Conservation (phyloP, 306 rosid species). For the Leucaena leucocephala region DNA sequence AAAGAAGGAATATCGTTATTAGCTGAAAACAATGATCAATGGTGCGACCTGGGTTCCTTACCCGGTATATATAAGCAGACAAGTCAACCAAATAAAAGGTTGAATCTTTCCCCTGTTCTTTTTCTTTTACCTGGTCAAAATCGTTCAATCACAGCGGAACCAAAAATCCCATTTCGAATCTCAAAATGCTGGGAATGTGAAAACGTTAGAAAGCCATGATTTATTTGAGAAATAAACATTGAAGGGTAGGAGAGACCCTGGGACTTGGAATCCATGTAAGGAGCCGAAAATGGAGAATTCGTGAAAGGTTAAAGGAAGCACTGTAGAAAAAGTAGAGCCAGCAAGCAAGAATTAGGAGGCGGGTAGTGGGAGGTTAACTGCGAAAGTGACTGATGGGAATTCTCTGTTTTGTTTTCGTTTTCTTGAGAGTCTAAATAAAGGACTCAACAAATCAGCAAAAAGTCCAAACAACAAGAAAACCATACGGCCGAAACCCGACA, state of each 20-base stretch:
- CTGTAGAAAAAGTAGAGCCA: background rate
- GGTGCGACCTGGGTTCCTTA: conserved; percentile 24
- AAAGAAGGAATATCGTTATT: background rate
- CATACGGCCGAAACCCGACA: background rate
- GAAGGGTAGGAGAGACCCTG: conserved; percentile 11
- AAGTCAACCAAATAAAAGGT: background rate
- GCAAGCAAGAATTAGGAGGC: background rate
- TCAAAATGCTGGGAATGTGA: conserved; percentile 19
- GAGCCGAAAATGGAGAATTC: background rate
- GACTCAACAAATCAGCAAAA: background rate
- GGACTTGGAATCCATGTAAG: conserved; percentile 34
- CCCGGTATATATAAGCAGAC: background rate
- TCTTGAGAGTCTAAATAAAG: background rate
- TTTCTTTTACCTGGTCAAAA: background rate
- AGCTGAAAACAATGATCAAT: conserved; percentile 13
- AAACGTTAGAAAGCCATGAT: conserved; percentile 7
- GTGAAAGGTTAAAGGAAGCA: conserved; percentile 31
- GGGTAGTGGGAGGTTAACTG: background rate
- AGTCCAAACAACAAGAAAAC: background rate
- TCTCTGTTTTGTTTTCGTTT: background rate
- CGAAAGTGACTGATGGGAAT: conserved; percentile 38
- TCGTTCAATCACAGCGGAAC: conserved; percentile 1
- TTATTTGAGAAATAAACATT: background rate
- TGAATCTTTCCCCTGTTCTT: background rate
- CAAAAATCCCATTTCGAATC: conserved; percentile 22